Evolutionary conservation across 2,329 filamentous ascomycete genomes (phyloP), one percentile per base, ranked within the genome.

Genomic region (Phaeoacremonium minimum): DNA sequence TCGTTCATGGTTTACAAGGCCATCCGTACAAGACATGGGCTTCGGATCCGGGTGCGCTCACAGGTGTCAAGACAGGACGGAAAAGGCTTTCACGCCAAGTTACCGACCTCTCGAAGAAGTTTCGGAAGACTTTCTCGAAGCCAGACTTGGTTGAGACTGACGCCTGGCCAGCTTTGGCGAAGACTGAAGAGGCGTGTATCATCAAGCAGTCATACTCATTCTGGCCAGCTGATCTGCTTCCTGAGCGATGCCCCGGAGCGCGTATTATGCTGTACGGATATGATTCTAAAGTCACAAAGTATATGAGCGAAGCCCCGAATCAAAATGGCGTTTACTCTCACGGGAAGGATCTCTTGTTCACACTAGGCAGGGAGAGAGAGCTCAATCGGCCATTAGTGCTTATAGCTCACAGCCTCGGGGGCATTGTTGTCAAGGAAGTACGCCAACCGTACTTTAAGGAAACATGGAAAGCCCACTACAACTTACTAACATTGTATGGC

Each of bases 1-100:
- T 46, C 13, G 33, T 46, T 20, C 43, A 46, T 35, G 43, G 43
- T 7, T 34, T 46, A 2, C 37, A 41, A 11, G 43, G 43, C 12
- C 37, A 43, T 19, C 43, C 43, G 3, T 40, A 22, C 30, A 38
- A 35, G 7, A 46, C 43, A 15, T 46, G 43, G 43, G 20, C 41
- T n/a, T n/a, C n/a, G n/a, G n/a, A n/a, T n/a, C n/a, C n/a, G n/a
- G n/a, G n/a, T n/a, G n/a, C n/a, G n/a, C n/a, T n/a, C n/a, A n/a
- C n/a, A n/a, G n/a, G n/a, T n/a, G n/a, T n/a, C n/a, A n/a, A n/a
- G n/a, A n/a, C n/a, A n/a, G n/a, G n/a, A n/a, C n/a, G n/a, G n/a
- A n/a, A n/a, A n/a, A n/a, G n/a, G n/a, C n/a, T n/a, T n/a, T n/a
- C n/a, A n/a, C n/a, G n/a, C n/a, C n/a, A n/a, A n/a, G n/a, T n/a